Evolutionary conservation across 164 flowering plant genomes (phyloP), one percentile per base, ranked within the genome.

Genomic region (Santalum album): DNA sequence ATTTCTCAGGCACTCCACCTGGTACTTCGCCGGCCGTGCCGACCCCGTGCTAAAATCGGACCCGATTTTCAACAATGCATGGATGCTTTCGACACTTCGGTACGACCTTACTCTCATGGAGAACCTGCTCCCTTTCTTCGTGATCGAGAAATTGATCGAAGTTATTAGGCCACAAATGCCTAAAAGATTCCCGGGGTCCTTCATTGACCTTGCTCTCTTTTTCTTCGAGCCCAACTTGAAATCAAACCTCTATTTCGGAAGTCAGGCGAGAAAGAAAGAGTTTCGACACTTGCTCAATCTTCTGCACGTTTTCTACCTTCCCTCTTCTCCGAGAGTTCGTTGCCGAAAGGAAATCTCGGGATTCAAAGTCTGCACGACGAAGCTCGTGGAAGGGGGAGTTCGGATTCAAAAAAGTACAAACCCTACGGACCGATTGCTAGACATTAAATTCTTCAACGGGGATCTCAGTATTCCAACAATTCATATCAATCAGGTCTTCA

Each of bases 71-170:
- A 56, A 14, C 47, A 57, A 46, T 0, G 51, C 49, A 0, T 61
- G 58, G 25, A 51, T 12, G 50, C 24, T 67, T 15, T 40, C 18
- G 27, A 19, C n/a, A 26, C 26, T 72, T 36, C 58, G 67, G 46
- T 18, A 55, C 51, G 77, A 73, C 57, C 16, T 73, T 55, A 52
- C 61, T 5, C 49, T 73, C 25, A 54, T 66, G 1, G 73, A 73
- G 38, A 66, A 73, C 25, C 77, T 69, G 26, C 39, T 73, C 5
- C 77, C 77, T 0, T 66, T 73, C 24, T 60, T 69, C 43, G 56
- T 66, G 45, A 64, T 73, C 25, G 54, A 53, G 1, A 57, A 39
- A 0, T 42, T 69, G 25, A 69, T 56, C 23, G 40, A 55, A 35
- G 43, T 69, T 7, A 51, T 66, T 9, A 29, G 9, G 34, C 34